phyloP scores from a whole-genome alignment of 23 red algal genomes.

The Pyropia yezoensis region DNA sequence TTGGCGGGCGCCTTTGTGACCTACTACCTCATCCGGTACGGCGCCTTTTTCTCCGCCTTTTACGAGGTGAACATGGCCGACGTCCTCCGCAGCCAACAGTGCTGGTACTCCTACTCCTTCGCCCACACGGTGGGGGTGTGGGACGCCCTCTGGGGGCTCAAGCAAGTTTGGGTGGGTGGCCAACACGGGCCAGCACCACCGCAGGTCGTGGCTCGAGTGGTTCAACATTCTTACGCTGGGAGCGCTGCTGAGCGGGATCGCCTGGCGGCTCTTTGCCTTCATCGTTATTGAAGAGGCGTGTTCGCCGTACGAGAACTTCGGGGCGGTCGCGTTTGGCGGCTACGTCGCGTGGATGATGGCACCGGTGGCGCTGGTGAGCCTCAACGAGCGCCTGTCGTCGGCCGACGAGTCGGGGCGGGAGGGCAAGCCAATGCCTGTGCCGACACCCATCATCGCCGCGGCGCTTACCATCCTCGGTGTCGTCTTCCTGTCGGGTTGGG shows the following conservation, averaged over 20 bases:
- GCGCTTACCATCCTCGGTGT: conserved; percentile 44
- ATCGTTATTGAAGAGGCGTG: conserved; percentile 29
- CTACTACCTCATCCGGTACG: conserved; percentile 55
- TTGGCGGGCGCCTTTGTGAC: conserved; percentile 44
- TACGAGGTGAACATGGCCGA: conserved; percentile 33
- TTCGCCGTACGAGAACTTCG: conserved; percentile 43
- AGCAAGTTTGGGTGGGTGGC: conserved; percentile 58
- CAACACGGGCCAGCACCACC: conserved; percentile 49
- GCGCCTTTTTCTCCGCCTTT: conserved; percentile 55
- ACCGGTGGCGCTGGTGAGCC: conserved; percentile 45
- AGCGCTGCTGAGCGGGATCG: conserved; percentile 24
- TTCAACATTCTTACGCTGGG: conserved; percentile 34
- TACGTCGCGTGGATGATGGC: conserved; percentile 47
- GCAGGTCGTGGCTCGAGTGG: conserved; percentile 63
- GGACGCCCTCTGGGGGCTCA: conserved; percentile 32
- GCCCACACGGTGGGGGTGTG: conserved; percentile 53
- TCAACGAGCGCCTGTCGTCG: conserved; percentile 38
- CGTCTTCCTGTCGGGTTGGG: conserved; percentile 42
- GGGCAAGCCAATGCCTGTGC: conserved; percentile 24
- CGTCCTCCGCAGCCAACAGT: conserved; percentile 53
- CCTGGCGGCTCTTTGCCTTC: conserved; percentile 32
- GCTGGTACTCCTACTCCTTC: conserved; percentile 61
- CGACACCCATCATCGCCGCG: conserved; percentile 34
- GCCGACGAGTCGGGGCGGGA: conserved; percentile 50
- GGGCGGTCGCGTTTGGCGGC: conserved; percentile 39